Evolutionary conservation across 176 grass and related monocot species (phyloP).

Genomic region (Bonia amplexicaulis): DNA sequence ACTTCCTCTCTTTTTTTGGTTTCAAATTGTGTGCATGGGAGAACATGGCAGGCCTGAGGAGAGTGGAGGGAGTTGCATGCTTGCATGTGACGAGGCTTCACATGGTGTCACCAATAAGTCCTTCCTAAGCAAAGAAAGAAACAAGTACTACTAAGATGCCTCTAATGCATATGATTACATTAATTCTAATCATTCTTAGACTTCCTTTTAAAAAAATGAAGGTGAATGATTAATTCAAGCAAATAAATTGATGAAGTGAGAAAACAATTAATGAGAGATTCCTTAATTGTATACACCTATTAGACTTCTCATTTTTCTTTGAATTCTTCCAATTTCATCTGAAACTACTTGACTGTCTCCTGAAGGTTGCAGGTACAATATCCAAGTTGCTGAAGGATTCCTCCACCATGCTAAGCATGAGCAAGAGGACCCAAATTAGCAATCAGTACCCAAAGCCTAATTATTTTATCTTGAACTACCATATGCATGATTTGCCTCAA

Average conservation of each 20-base stretch:
- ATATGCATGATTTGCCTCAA: constrained; percentile 18
- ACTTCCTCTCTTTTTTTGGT: background rate
- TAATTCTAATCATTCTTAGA: background rate
- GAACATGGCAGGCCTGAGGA: constrained; percentile 35
- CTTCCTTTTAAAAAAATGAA: background rate
- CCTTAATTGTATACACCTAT: background rate
- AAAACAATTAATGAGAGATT: constrained; percentile 1
- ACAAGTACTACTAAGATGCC: constrained; percentile 9
- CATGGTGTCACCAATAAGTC: constrained; percentile 21
- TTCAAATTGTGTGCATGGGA: constrained; percentile 31
- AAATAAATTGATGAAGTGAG: constrained; percentile 4
- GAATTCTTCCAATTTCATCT: constrained; percentile 24
- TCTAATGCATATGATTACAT: constrained; percentile 25
- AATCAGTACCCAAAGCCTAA: constrained; percentile 8
- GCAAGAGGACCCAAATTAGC: constrained; percentile 12
- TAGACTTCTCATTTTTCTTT: background rate
- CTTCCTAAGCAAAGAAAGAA: constrained; percentile 5
- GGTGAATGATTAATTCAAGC: background rate
- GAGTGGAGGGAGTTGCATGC: background rate
- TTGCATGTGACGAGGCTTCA: constrained; percentile 29
- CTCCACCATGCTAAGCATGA: constrained; percentile 37
- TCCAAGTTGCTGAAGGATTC: constrained; percentile 38
- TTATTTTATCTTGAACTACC: constrained; percentile 27
- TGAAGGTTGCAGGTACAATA: constrained; percentile 26
- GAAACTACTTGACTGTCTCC: constrained; percentile 13